Evolutionary conservation across 1,139 yeast genomes (phyloP), one percentile per base, ranked within the genome.

Genomic region (Zygosaccharomyces sapae): DNA sequence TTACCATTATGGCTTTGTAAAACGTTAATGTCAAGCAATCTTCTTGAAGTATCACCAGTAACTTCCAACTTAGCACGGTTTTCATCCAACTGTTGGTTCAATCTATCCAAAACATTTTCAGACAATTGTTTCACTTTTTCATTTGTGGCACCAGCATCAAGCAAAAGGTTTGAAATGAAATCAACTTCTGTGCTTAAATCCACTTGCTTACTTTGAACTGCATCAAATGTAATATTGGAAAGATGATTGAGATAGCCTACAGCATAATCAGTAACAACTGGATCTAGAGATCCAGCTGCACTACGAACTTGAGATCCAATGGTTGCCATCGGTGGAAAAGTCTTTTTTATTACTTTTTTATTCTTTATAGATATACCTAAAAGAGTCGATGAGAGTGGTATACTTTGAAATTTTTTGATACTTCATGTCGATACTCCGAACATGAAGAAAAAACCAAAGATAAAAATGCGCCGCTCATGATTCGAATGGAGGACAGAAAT

Each of bases 191-290:
- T 66, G 5, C 75, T 70, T 38, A 89, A 74, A 62, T 85, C 80
- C 44, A 87, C 68, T 59, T 80, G 83, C 52, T 84, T 88, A 30
- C 89, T 81, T 37, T 80, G 70, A 10, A 86, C 94, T 39, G 90
- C 82, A 65, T 88, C 96, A 57, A 81, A 84, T 0, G 92, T 86
- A 22, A 86, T 75, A 45, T 72, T 74, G 19, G 88, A 79, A 22
- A 89, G 73, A 69, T 88, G 92, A 52, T 84, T 83, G 49, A 87
- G 80, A 61, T 89, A 90, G 1, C 97, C 98, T 38, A 84, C 83
- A 2, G 95, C 95, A 62, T 90, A 90, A 54, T 89, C 95, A 1
- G 94, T 81, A 19, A 90, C 96, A n/a, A 89, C 81, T 1, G 90
- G 82, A 59, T 92, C 97, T 44, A 90, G 79, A 0, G 86, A 75